These are phyloP conservation scores for Monosporascus sp. DNA, from an alignment of 2,329 filamentous ascomycete species.

Conservation along the genomic window DNA sequence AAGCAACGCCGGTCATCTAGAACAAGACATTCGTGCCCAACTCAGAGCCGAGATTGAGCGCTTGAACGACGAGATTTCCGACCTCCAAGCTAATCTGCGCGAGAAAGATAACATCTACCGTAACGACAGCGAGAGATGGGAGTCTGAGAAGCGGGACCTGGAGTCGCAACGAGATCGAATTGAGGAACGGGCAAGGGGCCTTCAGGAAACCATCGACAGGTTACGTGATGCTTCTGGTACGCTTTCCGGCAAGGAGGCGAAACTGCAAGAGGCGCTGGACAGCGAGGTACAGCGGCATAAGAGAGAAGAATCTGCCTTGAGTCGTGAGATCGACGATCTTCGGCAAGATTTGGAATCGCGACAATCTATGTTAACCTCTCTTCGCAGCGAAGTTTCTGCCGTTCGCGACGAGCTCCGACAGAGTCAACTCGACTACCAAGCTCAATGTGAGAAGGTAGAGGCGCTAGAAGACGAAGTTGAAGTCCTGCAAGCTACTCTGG, in stretches of 20 bases:
- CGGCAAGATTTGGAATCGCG: conserved; percentile 65
- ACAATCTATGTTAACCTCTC: conserved; percentile 58
- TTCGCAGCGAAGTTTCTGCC: conserved; percentile 60
- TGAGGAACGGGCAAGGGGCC: conserved; percentile 60
- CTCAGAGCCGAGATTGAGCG: conserved; percentile 50
- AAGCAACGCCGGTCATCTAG: conserved; percentile 53
- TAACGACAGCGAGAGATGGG: conserved; percentile 68
- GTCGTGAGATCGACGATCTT: conserved; percentile 68
- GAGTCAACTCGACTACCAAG: conserved; percentile 57
- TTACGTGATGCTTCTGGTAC: conserved; percentile 64
- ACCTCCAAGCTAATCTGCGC: conserved; percentile 58
- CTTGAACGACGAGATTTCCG: conserved; percentile 49
- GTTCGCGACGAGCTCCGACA: conserved; percentile 67
- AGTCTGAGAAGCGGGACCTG: conserved; percentile 58
- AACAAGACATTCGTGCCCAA: conserved; percentile 52
- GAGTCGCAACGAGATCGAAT: conserved; percentile 61
- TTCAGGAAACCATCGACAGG: conserved; percentile 66
- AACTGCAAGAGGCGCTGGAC: conserved; percentile 61
- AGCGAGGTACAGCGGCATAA: conserved; percentile 68
- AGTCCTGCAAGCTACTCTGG: conserved; percentile 60
- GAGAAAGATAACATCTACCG: conserved; percentile 67
- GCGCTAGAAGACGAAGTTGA: conserved; percentile 72
- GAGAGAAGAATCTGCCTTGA: conserved; percentile 65
- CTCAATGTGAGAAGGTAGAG: conserved; percentile 60
- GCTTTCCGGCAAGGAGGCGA: conserved; percentile 62